Conservation (phyloP, 2,329 filamentous ascomycete species). For the Pseudodiploospora longispora region DNA sequence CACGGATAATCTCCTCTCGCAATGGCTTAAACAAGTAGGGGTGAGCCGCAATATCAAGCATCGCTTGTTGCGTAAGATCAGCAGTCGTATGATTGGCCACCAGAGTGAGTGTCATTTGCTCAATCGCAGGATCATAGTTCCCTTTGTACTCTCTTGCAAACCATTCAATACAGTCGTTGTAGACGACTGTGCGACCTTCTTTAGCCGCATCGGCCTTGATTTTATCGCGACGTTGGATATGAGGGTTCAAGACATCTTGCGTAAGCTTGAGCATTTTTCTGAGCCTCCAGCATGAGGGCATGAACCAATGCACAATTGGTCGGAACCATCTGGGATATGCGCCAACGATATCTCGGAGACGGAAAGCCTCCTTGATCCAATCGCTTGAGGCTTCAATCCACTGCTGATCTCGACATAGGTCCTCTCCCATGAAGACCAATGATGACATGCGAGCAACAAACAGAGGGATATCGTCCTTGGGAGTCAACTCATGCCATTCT, state of each 20-base stretch:
- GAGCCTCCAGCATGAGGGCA: constrained; percentile 9
- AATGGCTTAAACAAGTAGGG: constrained; percentile 14
- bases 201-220: constrained; percentile 7
- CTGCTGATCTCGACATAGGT: constrained; percentile 12
- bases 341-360: constrained; percentile 1
- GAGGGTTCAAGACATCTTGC: constrained; percentile 5
- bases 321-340: constrained; percentile 11
- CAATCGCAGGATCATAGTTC: constrained; percentile 6
- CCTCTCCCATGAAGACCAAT: constrained; percentile 13
- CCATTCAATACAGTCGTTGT: constrained; percentile 16
- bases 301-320: constrained; percentile 12
- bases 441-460: constrained; percentile 12
- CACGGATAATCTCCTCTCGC: constrained; percentile 13
- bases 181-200: constrained; percentile 1
- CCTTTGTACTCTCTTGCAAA: constrained; percentile 3
- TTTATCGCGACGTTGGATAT: constrained; percentile 8
- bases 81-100: constrained; percentile 17
- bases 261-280: constrained; percentile 6
- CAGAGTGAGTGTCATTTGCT: constrained; percentile 13
- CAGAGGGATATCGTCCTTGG: constrained; percentile 3
- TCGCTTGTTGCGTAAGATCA: constrained; percentile 12
- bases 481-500: constrained; percentile 11
- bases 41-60: constrained; percentile 14
- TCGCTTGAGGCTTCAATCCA: constrained; percentile 12
- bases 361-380: constrained; percentile 5